Evolutionary conservation across 2,329 filamentous ascomycete species (phyloP), one percentile per base, ranked within the genome.

Genomic region (Fusarium torulosum): DNA sequence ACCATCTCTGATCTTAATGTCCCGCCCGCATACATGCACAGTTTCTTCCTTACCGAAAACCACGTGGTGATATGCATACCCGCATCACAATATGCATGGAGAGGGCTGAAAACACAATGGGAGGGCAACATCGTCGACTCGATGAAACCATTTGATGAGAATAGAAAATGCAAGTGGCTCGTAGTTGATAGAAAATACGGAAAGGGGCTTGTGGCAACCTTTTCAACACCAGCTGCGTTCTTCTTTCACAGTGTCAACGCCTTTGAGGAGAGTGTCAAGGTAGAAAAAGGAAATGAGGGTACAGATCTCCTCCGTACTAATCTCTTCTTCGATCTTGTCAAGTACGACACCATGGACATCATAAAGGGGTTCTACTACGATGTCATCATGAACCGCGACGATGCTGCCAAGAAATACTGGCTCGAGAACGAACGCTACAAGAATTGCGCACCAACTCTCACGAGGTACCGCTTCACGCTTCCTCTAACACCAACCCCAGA

Each of bases 191-290:
- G 92, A 2, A 82, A 75, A 5, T 78, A 82, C 4, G 85, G 83
- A 6, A 82, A 83, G 46, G 92, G 92, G 0, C 79, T 96, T 0
- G 84, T 96, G 0, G 90, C 87, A 9, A 86, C 84, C 3, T 94
- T 91, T 72, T 85, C 89, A 19, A 90, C 87, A 17, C 83, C 86
- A 0, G 85, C 91, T 0, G 89, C 89, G 45, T 96, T 94, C 81
- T 90, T 88, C 77, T 96, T 96, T 76, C 93, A 97, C 78, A 87
- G 86, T 0, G 82, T 93, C 74, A 96, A 96, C 69, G 86, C 91
- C 0, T 96, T 89, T 75, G 91, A 95, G 72, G 85, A 92, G 65
- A 66, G 72, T 1, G 61, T 72, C 0, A 76, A 79, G 29, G 78
- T 77, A 3, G 79, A 82, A 2, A 70, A 75, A 0, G 74, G 74